Evolutionary conservation across 208 protist species (phyloP).

Genomic region (Dictyostelium gargantuum): DNA sequence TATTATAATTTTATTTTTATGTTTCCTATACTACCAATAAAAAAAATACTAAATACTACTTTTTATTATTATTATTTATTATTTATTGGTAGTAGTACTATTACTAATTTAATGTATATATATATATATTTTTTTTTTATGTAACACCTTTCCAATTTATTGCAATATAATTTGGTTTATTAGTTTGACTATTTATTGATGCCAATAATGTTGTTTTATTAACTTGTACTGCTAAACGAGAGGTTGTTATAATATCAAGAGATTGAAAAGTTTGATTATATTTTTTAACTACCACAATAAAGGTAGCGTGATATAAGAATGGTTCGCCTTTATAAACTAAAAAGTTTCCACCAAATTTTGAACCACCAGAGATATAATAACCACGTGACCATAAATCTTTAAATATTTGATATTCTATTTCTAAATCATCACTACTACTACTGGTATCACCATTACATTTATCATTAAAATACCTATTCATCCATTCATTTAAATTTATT

Average conservation of each 20-base stretch:
- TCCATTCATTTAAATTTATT: not conserved
- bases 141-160: constrained; percentile 45
- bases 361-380: constrained; percentile 9
- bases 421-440: not conserved
- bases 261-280: not conserved
- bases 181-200: not conserved
- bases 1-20: no score
- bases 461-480: not conserved
- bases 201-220: constrained; percentile 43
- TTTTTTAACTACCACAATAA: not conserved
- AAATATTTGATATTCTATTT: constrained; percentile 12
- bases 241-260: not conserved
- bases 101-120: no score
- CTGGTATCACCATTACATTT: no score
- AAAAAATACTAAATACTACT: not conserved
- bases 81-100: no score
- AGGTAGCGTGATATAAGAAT: constrained; percentile 6
- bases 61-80: not conserved
- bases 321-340: constrained; percentile 48
- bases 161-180: not conserved
- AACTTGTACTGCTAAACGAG: constrained; percentile 29
- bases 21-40: no score
- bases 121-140: not conserved
- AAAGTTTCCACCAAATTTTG: constrained; percentile 41
- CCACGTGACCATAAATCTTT: constrained; percentile 8